phyloP scores from a whole-genome alignment of 2,329 filamentous ascomycete species.

The Ophiosphaerella herpotricha region DNA sequence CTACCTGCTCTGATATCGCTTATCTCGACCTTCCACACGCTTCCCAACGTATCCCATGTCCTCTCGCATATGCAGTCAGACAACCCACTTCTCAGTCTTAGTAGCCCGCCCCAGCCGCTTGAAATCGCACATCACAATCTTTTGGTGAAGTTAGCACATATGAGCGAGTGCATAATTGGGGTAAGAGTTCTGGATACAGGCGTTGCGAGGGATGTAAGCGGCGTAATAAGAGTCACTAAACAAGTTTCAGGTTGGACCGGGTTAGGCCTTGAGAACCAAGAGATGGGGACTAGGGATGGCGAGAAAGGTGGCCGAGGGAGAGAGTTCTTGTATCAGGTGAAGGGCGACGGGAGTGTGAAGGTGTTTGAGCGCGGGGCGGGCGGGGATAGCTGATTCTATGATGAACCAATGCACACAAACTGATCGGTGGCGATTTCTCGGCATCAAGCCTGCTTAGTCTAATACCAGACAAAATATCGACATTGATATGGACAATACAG shows the following conservation, averaged over 20 bases:
- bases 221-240: conserved; percentile 76
- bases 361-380: conserved; percentile 80
- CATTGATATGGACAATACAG: neutral
- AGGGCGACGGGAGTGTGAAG: conserved; percentile 75
- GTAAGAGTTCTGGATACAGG: conserved; percentile 82
- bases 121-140: conserved; percentile 54
- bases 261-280: conserved; percentile 23
- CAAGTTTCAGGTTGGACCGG: conserved; percentile 37
- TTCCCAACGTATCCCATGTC: conserved; percentile 66
- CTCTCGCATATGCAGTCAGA: conserved; percentile 72
- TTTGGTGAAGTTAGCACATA: conserved; percentile 72
- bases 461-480: neutral
- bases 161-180: conserved; percentile 71
- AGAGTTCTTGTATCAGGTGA: conserved; percentile 82
- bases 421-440: neutral
- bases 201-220: conserved; percentile 87
- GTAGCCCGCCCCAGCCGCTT: conserved; percentile 48
- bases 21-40: conserved; percentile 34
- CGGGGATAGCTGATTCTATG: conserved; percentile 13
- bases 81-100: conserved; percentile 68
- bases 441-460: neutral
- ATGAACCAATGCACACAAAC: neutral
- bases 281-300: conserved; percentile 25
- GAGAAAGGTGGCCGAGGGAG: conserved; percentile 52
- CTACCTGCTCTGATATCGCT: conserved; percentile 25